A percentile compares a stretch with the other conserved stretches of the same genome.
Conservation (phyloP, 2,329 filamentous ascomycete genomes). For the Claviceps pazoutovae region DNA sequence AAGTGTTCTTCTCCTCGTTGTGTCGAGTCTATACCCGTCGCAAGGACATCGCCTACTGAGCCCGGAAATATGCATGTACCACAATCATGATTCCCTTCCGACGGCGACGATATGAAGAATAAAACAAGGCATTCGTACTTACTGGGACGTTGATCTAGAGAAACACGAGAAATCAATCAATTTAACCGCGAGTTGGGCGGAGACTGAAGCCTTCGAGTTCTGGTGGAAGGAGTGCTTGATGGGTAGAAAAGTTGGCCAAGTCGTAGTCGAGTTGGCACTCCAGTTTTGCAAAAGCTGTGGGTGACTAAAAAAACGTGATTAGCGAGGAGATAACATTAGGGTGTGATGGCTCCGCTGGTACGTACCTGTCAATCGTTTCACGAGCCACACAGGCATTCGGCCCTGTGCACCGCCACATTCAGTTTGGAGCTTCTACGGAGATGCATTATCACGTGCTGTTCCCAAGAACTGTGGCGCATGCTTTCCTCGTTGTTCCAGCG, state of each 20-base stretch:
- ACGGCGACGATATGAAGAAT: background rate
- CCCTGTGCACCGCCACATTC: conserved; percentile 4
- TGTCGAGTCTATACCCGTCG: too few relatives aligned
- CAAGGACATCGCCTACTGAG: too few relatives aligned
- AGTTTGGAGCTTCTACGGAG: background rate
- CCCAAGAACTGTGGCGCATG: conserved; percentile 1
- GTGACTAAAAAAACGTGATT: conserved; percentile 16
- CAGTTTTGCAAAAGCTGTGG: conserved; percentile 21
- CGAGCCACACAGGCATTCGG: background rate
- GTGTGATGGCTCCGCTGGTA: conserved; percentile 5
- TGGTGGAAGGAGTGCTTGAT: conserved; percentile 23
- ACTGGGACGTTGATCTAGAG: conserved; percentile 20
- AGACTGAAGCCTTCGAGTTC: conserved; percentile 99
- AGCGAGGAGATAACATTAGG: conserved; percentile 14
- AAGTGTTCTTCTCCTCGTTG: too few relatives aligned
- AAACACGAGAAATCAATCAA: conserved; percentile 97
- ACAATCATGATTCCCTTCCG: background rate
- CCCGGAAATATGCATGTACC: too few relatives aligned
- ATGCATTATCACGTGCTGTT: background rate
- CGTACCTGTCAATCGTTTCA: background rate
- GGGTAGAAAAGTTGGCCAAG: conserved; percentile 15
- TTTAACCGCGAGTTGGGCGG: conserved; percentile 97
- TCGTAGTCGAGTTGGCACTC: conserved; percentile 10
- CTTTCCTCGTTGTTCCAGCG: background rate
- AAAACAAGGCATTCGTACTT: conserved; percentile 14